These are phyloP conservation scores for Chlorokybus atmophyticus DNA, from an alignment of 139 green algal species.

Conservation along the genomic window DNA sequence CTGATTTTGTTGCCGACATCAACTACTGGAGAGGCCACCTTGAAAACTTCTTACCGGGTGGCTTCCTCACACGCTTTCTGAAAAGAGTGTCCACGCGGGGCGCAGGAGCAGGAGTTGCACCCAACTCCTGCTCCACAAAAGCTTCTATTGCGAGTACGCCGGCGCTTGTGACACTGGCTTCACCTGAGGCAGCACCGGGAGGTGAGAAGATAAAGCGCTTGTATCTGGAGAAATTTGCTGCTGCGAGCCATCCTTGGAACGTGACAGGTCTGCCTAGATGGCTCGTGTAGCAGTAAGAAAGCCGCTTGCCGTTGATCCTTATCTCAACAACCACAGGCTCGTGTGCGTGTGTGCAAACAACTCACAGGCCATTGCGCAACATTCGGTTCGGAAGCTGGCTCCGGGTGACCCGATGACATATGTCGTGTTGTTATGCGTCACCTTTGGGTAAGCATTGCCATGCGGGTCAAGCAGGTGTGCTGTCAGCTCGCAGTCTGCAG, in stretches of 20 bases:
- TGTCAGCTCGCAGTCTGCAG: too few species aligned
- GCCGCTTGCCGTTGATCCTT: conserved; percentile 55
- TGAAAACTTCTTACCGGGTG: too few species aligned
- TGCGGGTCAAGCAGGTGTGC: too few species aligned
- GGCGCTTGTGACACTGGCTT: conserved; percentile 46
- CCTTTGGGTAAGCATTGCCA: too few species aligned
- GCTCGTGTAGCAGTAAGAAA: conserved; percentile 60
- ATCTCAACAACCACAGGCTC: conserved; percentile 32
- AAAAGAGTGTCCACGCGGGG: neutral
- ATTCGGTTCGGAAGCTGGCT: conserved; percentile 71
- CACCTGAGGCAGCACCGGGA: conserved; percentile 45
- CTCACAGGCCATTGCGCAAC: conserved; percentile 59
- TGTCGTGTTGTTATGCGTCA: conserved; percentile 61
- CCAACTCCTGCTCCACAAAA: conserved; percentile 54
- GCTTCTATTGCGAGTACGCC: conserved; percentile 61
- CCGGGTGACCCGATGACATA: conserved; percentile 70
- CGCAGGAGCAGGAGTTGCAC: conserved; percentile 41
- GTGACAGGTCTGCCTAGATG: too few species aligned
- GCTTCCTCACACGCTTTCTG: too few species aligned
- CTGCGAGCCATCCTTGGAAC: too few species aligned
- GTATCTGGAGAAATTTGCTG: too few species aligned
- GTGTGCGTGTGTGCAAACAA: conserved; percentile 32
- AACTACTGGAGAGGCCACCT: too few species aligned
- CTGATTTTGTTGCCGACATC: too few species aligned
- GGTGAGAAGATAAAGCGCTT: conserved; percentile 46